Evolutionary conservation across 2,329 filamentous ascomycete genomes (phyloP), one percentile per base, ranked within the genome.

Genomic region (Mollisia scopiformis): DNA sequence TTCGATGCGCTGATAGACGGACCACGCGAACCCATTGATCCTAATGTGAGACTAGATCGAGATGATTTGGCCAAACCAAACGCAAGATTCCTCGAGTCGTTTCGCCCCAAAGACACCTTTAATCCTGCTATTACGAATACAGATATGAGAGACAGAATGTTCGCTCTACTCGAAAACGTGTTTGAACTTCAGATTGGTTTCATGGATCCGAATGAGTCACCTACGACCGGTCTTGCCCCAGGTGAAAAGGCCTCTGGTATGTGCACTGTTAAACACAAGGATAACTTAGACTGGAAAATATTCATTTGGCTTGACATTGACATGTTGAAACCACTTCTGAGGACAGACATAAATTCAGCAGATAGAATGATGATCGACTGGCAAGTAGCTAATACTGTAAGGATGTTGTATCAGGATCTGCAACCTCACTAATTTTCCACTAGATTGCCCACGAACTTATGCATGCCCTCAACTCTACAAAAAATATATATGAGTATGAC

Each of bases 361-460:
- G 64, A 66, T 6, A 46, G 43, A n/a, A 57, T 58, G 57, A 54
- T 50, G 25, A 37, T 63, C 21, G 52, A 58, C n/a, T 68, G 66
- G 66, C 28, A 49, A 2, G 6, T 57, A 6, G 62, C 66, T 3
- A 46, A 57, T 27, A 66, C 57, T 1, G 64, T 66, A 61, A 31
- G 57, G 27, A 3, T 4, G 3, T 19, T 2, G n/a, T 10, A 6
- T 43, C n/a, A 1, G 3, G 21, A 19, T 8, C 10, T 23, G 4
- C 31, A 10, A n/a, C 3, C 19, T 13, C 19, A 10, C 52, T 35
- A 35, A 30, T 5, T 8, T 13, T 27, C 10, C 10, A 3, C 4
- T 51, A 64, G 57, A 46, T 66, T 53, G 50, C 59, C 3, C 64
- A 64, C 39, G 62, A 68, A 37, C 55, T 59, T 14, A 54, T 63